A percentile compares a stretch with the other conserved stretches of the same genome.
Conservation (phyloP, 2,329 filamentous ascomycete species). For the Alternaria rosae region DNA sequence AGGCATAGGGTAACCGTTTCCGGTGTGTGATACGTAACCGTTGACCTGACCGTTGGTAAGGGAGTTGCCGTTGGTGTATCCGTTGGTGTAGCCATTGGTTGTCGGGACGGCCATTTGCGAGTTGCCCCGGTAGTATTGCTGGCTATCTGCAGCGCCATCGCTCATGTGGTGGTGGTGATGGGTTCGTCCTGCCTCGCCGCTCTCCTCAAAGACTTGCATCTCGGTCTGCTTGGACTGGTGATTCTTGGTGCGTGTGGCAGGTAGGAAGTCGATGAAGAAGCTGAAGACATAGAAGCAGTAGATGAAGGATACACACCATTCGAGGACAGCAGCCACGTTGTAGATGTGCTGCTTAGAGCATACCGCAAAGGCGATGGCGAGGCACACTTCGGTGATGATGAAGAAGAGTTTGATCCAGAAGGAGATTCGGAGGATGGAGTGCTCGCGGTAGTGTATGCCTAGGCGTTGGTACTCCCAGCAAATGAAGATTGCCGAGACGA, state of each 20-base stretch:
- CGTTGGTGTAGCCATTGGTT: conserved; percentile 18
- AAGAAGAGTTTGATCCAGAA: conserved; percentile 91
- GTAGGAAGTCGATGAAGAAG: conserved; percentile 86
- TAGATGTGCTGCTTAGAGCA: conserved; percentile 58
- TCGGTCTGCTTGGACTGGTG: conserved; percentile 47
- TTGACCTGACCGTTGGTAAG: conserved; percentile 11
- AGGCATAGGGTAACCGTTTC: conserved; percentile 33
- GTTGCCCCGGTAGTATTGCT: conserved; percentile 38
- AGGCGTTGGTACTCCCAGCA: conserved; percentile 90
- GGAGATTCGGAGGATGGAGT: conserved; percentile 75
- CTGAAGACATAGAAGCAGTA: conserved; percentile 89
- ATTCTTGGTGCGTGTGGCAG: conserved; percentile 70
- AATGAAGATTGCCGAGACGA: conserved; percentile 84
- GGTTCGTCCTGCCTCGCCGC: conserved; percentile 5
- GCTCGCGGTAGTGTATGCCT: conserved; percentile 78
- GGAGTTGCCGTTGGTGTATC: conserved; percentile 12
- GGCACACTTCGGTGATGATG: conserved; percentile 77
- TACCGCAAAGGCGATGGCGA: conserved; percentile 77
- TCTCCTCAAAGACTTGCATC: conserved; percentile 43
- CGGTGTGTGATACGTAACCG: conserved; percentile 10
- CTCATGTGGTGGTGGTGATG: conserved; percentile 15
- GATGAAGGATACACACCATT: conserved; percentile 81
- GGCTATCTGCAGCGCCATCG: conserved; percentile 35
- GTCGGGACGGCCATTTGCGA: conserved; percentile 10
- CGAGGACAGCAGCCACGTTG: conserved; percentile 78